Evolutionary conservation across 352 stramenopile species (phyloP), one percentile per base, ranked within the genome.

Genomic region (Phytopythium ostracodes): DNA sequence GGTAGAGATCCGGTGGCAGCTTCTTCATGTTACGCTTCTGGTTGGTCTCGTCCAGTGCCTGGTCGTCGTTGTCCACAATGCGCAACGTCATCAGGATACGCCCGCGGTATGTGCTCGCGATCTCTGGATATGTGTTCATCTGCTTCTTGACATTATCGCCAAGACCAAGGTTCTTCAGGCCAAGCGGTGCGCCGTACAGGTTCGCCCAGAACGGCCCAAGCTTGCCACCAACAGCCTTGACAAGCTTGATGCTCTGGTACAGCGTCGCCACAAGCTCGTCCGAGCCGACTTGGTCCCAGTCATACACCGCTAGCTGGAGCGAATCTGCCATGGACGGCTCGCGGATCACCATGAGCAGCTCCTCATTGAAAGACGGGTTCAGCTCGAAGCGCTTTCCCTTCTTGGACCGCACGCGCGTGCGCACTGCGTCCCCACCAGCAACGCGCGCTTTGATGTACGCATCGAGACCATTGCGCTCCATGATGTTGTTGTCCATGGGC

Each of bases 121-220:
- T 81, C 24, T 94, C 77, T 0, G 89, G 88, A 47, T 86, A 89
- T 38, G 70, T 84, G 63, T 96, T 96, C 90, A 96, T 96, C 55
- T 91, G 80, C 33, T 87, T 87, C 62, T 90, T 85, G 51, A 87
- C 74, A 11, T 73, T 78, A 52, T 84, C 75, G 5, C 81, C 75
- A 35, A 90, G 71, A 5, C 72, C 79, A 18, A 88, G 73, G 29
- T 76, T 73, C 65, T 86, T 89, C 8, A 80, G 59, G 33, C 71
- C 67, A 35, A 94, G 27, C 7, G 84, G 84, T 2, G 82, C 79
- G 17, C 84, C 84, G 59, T 94, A 94, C n/a, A 94, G 75, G 40
- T 91, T 94, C 53, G 77, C 65, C 84, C 84, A 94, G 62, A 88
- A 84, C 0, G 82, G 81, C 10, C 68, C 65, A 3, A 91, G 71